A percentile compares a stretch with the other conserved stretches of the same genome.
phyloP scores from a whole-genome alignment of 2,329 filamentous ascomycete species.

The Diplocarpon rosae region DNA sequence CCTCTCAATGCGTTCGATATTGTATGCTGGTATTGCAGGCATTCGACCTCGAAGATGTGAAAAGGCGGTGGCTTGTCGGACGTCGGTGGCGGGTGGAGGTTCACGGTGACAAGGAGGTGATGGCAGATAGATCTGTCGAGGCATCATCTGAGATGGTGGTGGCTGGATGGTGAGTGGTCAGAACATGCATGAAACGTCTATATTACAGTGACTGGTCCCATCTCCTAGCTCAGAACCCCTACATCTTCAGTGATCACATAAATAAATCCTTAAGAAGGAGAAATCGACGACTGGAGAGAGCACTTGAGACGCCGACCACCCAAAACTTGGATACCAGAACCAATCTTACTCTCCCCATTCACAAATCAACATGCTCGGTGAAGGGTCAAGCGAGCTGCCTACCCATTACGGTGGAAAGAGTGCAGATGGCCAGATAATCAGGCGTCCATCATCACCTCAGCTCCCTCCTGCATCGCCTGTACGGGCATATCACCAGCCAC shows the following conservation, averaged over 20 bases:
- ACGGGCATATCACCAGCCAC: constrained; percentile 10
- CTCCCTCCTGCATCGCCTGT: constrained; percentile 8
- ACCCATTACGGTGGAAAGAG: constrained; percentile 15
- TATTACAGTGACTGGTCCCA: constrained; percentile 12
- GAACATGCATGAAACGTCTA: constrained; percentile 10
- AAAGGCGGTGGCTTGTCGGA: constrained; percentile 7
- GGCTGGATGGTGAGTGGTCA: constrained; percentile 5
- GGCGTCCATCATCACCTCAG: constrained; percentile 9
- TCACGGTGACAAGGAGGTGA: constrained; percentile 4
- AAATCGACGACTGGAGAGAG: too few species aligned
- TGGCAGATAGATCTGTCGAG: constrained; percentile 3
- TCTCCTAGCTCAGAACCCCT: neutral
- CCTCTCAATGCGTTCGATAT: constrained; percentile 1
- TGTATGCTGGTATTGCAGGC: constrained; percentile 3
- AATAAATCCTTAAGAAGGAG: too few species aligned
- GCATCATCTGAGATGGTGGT: constrained; percentile 10
- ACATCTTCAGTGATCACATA: neutral
- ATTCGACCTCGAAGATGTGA: constrained; percentile 5
- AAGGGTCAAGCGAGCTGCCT: constrained; percentile 16
- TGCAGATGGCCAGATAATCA: constrained; percentile 16
- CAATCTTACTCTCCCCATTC: constrained; percentile 1
- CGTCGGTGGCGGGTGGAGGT: constrained; percentile 11
- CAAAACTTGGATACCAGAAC: neutral
- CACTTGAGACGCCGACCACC: too few species aligned
- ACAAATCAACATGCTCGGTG: constrained; percentile 11